Base-by-base conservation (phyloP, 371 early-diverging fungal species). In the Apophysomyces variabilis region DNA sequence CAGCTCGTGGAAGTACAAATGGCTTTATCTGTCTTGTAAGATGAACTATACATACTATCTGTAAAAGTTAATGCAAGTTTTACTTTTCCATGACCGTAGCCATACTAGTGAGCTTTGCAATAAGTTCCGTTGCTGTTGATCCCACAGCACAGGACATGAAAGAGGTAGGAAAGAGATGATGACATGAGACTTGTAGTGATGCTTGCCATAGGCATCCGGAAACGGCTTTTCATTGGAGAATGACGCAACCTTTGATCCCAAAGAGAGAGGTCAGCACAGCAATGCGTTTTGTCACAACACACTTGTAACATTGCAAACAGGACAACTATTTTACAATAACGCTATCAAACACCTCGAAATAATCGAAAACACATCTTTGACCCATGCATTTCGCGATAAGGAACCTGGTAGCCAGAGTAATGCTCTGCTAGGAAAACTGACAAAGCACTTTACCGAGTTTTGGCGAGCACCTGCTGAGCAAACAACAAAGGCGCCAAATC, bases 261-360 rank as follows among this genome's bases (percentile, higher is more conserved):
- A 21, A 32, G 54, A 16, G 21, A 16, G 16, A 50, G 54, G 54
- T 50, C 21, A 21, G 21, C 21, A 50, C 9, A 5, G 54, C 54
- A 50, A 47, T 5, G 54, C 54, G 54, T 26, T 16, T 16, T 50
- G 35, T 8, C 21, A 11, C 9, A 16, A 50, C 21, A 26, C 54
- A 50, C 54, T 50, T 16, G 9, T 26, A 9, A 50, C 21, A 26
- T 0, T 21, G 54, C 21, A 16, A 9, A 50, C 39, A 68, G 80
- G 80, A n/a, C 70, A 75, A 57, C 61, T 61, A 26, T 45, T 79
- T 16, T 79, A 77, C 45, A 60, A 70, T 36, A 58, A 63, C 56
- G 80, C 80, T 5, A 37, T 73, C 32, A 69, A 73, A 35, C 69
- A 77, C 26, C 50, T 79, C 5, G 62, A 73, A 26, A 45, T 47